These are phyloP conservation scores for Coprinopsis strossmayeri DNA, from an alignment of 768 basidiomycete genomes.

Conservation along the genomic window DNA sequence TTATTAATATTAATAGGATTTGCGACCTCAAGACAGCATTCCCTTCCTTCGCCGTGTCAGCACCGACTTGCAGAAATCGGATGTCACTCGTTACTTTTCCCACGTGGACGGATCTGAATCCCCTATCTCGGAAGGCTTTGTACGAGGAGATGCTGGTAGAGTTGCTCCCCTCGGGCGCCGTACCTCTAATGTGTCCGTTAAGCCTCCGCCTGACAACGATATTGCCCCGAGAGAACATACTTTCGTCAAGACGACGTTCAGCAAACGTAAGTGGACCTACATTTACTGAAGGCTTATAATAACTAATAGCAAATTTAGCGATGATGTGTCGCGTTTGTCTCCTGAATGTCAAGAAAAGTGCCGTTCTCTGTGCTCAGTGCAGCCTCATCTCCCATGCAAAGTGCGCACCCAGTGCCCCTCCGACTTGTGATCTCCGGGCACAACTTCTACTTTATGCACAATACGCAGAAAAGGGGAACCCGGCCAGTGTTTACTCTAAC, in stretches of 20 bases:
- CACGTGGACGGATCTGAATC: constrained; percentile 38
- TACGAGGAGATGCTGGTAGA: constrained; percentile 29
- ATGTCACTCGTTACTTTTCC: constrained; percentile 48
- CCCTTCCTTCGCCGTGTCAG: constrained; percentile 93
- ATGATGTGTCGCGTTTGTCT: constrained; percentile 85
- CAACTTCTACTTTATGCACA: constrained; percentile 76
- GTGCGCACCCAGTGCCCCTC: constrained; percentile 66
- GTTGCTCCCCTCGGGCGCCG: constrained; percentile 32
- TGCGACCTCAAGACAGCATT: constrained; percentile 90
- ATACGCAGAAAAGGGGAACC: constrained; percentile 64
- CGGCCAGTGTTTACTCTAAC: constrained; percentile 45
- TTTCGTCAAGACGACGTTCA: constrained; percentile 90
- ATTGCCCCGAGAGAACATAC: constrained; percentile 68
- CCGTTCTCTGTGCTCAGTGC: constrained; percentile 84
- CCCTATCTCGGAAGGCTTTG: constrained; percentile 30
- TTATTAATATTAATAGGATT: constrained; percentile 47
- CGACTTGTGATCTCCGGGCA: constrained; percentile 76
- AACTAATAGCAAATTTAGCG: constrained; percentile 38
- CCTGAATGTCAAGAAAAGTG: constrained; percentile 73
- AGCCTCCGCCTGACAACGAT: constrained; percentile 35
- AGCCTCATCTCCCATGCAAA: constrained; percentile 83
- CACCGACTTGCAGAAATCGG: constrained; percentile 72
- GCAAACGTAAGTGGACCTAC: constrained; percentile 61
- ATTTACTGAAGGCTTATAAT: too few relatives aligned
- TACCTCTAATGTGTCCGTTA: constrained; percentile 32